Evolutionary conservation across 2,329 filamentous ascomycete species (phyloP).

Genomic region (Talaromyces albobiverticillius): DNA sequence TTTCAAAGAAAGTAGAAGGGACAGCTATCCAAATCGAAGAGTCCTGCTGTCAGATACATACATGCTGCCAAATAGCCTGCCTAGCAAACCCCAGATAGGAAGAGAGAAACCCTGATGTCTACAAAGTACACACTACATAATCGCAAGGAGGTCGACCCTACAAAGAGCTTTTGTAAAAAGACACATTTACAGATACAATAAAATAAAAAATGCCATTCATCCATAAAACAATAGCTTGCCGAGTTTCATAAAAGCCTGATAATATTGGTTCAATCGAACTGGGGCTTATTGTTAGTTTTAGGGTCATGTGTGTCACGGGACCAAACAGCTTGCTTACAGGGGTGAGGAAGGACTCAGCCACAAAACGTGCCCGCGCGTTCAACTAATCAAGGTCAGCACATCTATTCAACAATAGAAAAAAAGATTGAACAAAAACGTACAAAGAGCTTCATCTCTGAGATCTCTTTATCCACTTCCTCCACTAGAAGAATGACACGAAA

Average conservation of each 20-base stretch:
- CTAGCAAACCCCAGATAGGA: no score
- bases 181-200: neutral
- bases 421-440: conserved; percentile 53
- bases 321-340: conserved; percentile 63
- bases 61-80: no score
- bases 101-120: neutral
- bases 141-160: neutral
- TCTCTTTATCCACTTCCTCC: conserved; percentile 99
- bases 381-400: conserved; percentile 57
- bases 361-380: conserved; percentile 94
- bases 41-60: neutral
- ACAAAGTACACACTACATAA: neutral
- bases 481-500: conserved; percentile 35
- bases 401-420: conserved; percentile 14
- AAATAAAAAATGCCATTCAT: neutral
- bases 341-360: conserved; percentile 96
- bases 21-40: neutral
- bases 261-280: conserved; percentile 20
- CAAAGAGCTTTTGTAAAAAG: neutral
- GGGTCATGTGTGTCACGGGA: neutral
- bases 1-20: neutral
- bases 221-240: neutral
- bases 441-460: conserved; percentile 99
- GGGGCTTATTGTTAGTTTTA: conserved; percentile 8
- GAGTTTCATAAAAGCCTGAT: neutral